Evolutionary conservation across 352 stramenopile genomes (phyloP).

Genomic region (Globisporangium solare): DNA sequence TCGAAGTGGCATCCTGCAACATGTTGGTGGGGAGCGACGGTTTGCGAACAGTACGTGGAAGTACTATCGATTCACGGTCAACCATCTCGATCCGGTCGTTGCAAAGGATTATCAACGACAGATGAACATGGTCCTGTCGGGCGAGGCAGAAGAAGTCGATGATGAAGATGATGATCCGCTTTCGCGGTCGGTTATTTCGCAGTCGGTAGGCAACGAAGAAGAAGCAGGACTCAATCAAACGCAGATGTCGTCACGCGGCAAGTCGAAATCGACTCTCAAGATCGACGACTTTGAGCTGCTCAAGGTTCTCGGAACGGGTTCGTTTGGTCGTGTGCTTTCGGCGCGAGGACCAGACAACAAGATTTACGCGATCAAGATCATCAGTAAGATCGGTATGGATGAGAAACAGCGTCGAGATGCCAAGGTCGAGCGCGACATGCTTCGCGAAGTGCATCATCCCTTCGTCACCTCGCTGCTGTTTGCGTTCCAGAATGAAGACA

Average conservation of each 20-base stretch:
- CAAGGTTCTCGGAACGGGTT: conserved; percentile 79
- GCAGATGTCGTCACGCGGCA: conserved; percentile 35
- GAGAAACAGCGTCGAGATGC: conserved; percentile 74
- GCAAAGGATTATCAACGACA: conserved; percentile 51
- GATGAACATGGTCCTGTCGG: conserved; percentile 61
- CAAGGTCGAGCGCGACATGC: conserved; percentile 93
- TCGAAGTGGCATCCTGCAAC: conserved; percentile 60
- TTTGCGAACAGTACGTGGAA: conserved; percentile 84
- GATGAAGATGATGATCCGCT: conserved; percentile 62
- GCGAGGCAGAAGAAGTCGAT: conserved; percentile 72
- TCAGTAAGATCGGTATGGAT: conserved; percentile 87
- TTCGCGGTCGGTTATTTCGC: conserved; percentile 49
- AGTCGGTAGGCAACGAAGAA: conserved; percentile 64
- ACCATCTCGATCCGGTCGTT: conserved; percentile 52
- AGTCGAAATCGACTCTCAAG: conserved; percentile 73
- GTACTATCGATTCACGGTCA: conserved; percentile 85
- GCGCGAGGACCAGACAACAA: conserved; percentile 57
- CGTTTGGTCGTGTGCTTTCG: conserved; percentile 80
- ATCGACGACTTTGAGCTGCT: conserved; percentile 88
- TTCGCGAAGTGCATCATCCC: conserved; percentile 92
- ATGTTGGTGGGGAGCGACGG: conserved; percentile 64
- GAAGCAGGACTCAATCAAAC: conserved; percentile 30
- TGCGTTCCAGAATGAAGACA: conserved; percentile 97
- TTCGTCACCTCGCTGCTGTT: conserved; percentile 97
- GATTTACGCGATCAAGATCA: conserved; percentile 88